These are phyloP conservation scores for Fomitopsis serialis DNA, from an alignment of 768 basidiomycete genomes.

Conservation along the genomic window DNA sequence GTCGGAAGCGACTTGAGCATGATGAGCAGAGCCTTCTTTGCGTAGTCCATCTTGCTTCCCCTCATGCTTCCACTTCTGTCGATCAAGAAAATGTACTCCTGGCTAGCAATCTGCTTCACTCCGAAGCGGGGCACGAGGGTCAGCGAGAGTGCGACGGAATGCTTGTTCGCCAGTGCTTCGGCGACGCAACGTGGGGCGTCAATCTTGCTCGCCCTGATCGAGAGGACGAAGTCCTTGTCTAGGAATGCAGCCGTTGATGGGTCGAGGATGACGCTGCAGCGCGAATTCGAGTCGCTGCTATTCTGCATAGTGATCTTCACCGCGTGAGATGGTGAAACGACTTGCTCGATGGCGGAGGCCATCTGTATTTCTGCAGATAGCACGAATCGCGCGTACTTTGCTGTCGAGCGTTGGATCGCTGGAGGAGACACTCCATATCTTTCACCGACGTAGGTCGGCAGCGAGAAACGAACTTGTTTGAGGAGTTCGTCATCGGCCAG, in stretches of 20 bases:
- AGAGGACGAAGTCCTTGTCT: constrained; percentile 44
- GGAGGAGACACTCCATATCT: constrained; percentile 48
- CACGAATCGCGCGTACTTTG: constrained; percentile 30
- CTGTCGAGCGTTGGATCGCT: constrained; percentile 29
- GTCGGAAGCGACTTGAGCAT: constrained; percentile 45
- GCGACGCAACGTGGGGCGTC: constrained; percentile 55
- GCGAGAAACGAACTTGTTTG: constrained; percentile 48
- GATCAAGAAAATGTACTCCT: constrained; percentile 59
- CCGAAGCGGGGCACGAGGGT: constrained; percentile 48
- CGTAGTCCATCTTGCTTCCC: constrained; percentile 35
- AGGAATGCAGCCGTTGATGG: constrained; percentile 37
- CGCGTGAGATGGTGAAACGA: constrained; percentile 43
- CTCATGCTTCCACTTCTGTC: constrained; percentile 57
- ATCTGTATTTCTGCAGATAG: constrained; percentile 45
- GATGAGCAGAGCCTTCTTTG: constrained; percentile 40
- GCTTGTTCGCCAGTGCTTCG: constrained; percentile 28
- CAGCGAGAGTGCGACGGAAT: constrained; percentile 45
- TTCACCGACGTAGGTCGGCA: constrained; percentile 44
- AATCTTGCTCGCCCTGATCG: constrained; percentile 41
- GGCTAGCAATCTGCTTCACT: constrained; percentile 34
- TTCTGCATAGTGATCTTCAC: constrained; percentile 19
- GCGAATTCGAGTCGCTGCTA: constrained; percentile 31
- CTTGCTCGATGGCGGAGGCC: constrained; percentile 34
- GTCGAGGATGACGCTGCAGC: constrained; percentile 27
- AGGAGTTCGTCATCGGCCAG: constrained; percentile 43